A percentile compares a stretch with the other conserved stretches of the same genome.
phyloP scores from a whole-genome alignment of 192 early-diverging fungal species.

The Entomortierella lignicola region DNA sequence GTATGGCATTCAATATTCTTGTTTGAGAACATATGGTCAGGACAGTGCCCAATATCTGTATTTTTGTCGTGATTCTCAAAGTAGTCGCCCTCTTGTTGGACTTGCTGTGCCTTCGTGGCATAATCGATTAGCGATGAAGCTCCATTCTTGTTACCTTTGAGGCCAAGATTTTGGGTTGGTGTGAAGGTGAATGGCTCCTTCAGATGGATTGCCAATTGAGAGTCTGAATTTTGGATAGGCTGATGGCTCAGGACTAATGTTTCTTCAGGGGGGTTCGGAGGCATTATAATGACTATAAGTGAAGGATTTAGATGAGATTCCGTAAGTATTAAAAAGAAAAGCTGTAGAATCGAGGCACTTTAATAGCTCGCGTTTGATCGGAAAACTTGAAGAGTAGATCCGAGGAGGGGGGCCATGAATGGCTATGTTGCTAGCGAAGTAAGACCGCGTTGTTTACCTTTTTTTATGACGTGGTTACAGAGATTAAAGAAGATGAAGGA shows the following conservation, averaged over 20 bases:
- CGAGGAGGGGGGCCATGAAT: too few relatives aligned
- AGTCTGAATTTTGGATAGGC: conserved; percentile 17
- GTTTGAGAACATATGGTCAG: too few relatives aligned
- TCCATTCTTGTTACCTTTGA: background rate
- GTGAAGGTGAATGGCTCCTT: conserved; percentile 26
- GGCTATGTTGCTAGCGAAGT: too few relatives aligned
- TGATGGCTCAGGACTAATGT: conserved; percentile 29
- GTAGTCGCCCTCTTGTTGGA: background rate
- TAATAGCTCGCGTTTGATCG: too few relatives aligned
- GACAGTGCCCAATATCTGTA: too few relatives aligned
- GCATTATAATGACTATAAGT: too few relatives aligned
- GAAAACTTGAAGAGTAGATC: too few relatives aligned
- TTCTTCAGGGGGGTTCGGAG: conserved; percentile 35
- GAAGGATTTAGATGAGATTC: too few relatives aligned
- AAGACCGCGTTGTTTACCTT: too few relatives aligned
- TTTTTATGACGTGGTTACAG: too few relatives aligned
- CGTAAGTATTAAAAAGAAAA: too few relatives aligned
- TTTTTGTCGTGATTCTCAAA: background rate
- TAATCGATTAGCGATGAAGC: background rate
- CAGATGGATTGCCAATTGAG: conserved; percentile 11
- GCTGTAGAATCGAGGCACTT: too few relatives aligned
- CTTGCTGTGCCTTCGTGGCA: conserved; percentile 8
- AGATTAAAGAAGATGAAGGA: background rate
- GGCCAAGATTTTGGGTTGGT: background rate
- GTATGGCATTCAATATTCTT: background rate